Percentiles rank a stretch among this genome's conserved stretches.
phyloP scores from a whole-genome alignment of 768 basidiomycete genomes.

The Gymnopilus junonius region DNA sequence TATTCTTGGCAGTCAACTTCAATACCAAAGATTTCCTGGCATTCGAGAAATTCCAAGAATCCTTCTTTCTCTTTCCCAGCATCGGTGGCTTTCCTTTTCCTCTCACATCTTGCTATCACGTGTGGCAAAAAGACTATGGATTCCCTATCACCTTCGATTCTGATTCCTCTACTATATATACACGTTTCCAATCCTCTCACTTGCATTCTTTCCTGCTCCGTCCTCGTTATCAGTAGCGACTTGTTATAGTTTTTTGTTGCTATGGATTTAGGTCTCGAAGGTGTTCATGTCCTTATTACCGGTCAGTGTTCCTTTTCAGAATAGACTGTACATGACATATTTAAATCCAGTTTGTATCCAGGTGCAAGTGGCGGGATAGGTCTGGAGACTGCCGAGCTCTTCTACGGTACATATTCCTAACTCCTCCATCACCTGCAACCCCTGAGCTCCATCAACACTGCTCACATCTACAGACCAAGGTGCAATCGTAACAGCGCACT shows the following conservation, averaged over 20 bases:
- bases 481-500: slow-evolving; percentile 74
- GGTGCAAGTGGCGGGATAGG: slow-evolving; percentile 83
- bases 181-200: neutral
- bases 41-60: neutral
- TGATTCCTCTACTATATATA: neutral
- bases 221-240: neutral
- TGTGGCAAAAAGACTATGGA: neutral
- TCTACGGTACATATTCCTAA: slow-evolving; percentile 48
- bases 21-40: too few species aligned
- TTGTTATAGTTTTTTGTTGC: neutral
- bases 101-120: slow-evolving; percentile 1
- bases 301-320: slow-evolving; percentile 39
- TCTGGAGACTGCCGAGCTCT: slow-evolving; percentile 59
- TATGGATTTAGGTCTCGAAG: slow-evolving; percentile 61
- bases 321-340: neutral
- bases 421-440: neutral
- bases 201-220: neutral
- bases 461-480: slow-evolving; percentile 56
- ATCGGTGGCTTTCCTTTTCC: neutral
- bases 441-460: neutral
- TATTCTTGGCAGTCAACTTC: neutral
- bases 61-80: neutral
- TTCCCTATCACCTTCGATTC: neutral
- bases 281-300: slow-evolving; percentile 71
- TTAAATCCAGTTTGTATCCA: slow-evolving; percentile 20